Base-by-base conservation (phyloP, 257 asterid genomes). In the Scutellaria galericulata region DNA sequence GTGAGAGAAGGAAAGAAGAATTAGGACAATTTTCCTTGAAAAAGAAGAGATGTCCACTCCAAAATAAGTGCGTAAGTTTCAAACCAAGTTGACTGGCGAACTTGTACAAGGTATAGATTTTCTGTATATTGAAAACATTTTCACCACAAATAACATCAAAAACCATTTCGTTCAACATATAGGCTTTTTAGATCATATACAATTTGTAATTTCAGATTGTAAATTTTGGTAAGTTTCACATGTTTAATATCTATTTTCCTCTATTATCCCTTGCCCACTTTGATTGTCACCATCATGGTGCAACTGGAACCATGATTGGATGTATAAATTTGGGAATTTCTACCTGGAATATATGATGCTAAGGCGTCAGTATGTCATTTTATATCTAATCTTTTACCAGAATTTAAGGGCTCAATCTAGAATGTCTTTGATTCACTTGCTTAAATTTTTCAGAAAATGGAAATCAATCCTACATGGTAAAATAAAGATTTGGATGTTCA, bases 391-490 rank as follows among this genome's bases (percentile, higher is more conserved):
- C 1, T 52, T 39, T 39, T 6, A 20, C 47, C 41, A 37, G 51
- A 56, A 70, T 35, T 57, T 56, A 57, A 58, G 45, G 78, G 42
- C 44, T 59, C 53, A 37, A 53, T 66, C 45, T 58, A 60, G 56
- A 53, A 65, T 5, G 0, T 9, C 14, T 20, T 44, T 58, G 40
- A 66, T 58, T 39, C 12, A 52, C 66, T 71, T 41, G 39, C 72
- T 78, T 67, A 63, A 53, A 42, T 52, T 63, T 14, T 52, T 73
- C 64, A 61, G 10, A 69, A 61, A 61, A 41, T 61, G 60, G 56
- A 66, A 50, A 72, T 48, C 15, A 10, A 40, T 27, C 39, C 27
- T 27, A 63, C 37, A 54, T 37, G 44, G 18, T 6, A 55, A 55
- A 14, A 64, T 15, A 66, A 37, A 22, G 41, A 52, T 12, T 13